These are phyloP conservation scores for Aspergillus egyptiacus DNA, from an alignment of 495 filamentous ascomycete species.

Conservation along the genomic window DNA sequence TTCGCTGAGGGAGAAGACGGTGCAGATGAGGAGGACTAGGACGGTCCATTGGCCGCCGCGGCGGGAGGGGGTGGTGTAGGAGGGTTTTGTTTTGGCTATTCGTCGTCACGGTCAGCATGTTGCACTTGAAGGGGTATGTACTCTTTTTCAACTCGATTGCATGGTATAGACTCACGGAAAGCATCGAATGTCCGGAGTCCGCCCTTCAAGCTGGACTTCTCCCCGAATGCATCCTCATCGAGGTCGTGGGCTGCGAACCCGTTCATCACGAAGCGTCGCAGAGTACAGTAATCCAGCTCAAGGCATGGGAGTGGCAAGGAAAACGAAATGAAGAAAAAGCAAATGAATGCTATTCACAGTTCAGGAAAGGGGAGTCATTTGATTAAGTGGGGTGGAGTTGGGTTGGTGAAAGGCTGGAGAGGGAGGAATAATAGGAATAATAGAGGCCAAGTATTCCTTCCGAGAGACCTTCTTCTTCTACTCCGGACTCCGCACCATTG, in stretches of 20 bases:
- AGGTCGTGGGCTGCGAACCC: constrained; percentile 65
- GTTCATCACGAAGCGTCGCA: constrained; percentile 49
- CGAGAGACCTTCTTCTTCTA: no score
- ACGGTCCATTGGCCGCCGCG: constrained; percentile 93
- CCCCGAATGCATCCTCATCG: constrained; percentile 73
- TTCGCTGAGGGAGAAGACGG: constrained; percentile 69
- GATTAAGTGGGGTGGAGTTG: constrained; percentile 2
- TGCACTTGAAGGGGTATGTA: no score
- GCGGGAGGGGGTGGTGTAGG: constrained; percentile 74
- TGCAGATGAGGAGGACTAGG: constrained; percentile 64
- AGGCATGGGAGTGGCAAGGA: no score
- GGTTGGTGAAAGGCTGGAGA: constrained; percentile 4
- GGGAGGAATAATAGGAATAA: constrained; percentile 20
- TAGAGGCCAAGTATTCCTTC: constrained; percentile 41
- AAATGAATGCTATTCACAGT: not conserved
- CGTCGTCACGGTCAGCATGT: not conserved
- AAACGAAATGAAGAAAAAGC: constrained; percentile 13
- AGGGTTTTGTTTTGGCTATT: constrained; percentile 90
- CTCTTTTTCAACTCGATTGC: not conserved
- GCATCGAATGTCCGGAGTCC: constrained; percentile 86
- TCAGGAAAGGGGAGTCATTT: not conserved
- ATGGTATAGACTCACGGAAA: constrained; percentile 64
- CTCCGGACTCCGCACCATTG: constrained; percentile 6
- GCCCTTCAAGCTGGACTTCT: constrained; percentile 54
- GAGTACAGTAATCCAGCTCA: constrained; percentile 9